Evolutionary conservation across 352 stramenopile species (phyloP), one percentile per base, ranked within the genome.

Genomic region (Phytopythium aichiense): DNA sequence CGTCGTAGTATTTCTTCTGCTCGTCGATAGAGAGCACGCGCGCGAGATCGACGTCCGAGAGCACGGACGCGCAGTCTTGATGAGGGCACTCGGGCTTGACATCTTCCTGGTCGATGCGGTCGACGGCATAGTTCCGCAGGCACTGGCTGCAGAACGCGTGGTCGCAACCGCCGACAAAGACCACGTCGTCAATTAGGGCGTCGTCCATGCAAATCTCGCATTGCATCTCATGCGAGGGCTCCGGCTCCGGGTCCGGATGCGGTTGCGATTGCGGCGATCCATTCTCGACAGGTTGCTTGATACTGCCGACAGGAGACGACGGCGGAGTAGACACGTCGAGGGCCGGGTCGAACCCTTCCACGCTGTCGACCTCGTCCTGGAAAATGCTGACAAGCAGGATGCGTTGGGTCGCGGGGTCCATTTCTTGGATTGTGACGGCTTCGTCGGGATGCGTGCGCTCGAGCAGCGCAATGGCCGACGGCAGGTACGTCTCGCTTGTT

Each of bases 1-100:
- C 15, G 22, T 52, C 46, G 23, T 33, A 52, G 46, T 52, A 52
- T 12, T 31, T 33, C 46, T 52, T 52, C 23, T 52, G 46, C 46
- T 52, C 23, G 3, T 52, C 46, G 12, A 52, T 33, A 33, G 22
- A 33, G 46, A 52, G 46, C 46, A 52, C 46, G 4, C 46, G 46
- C 46, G 46, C 46, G 0, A 52, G 46, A 22, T 52, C 23, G 22
- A 52, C 23, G 23, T 33, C 22, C 22, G 46, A 52, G 46, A 52
- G 46, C 9, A 33, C 23, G 12, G 23, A 31, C 22, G 9, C 46
- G 23, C 46, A 52, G 46, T 12, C 46, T 20, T 52, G n/a, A 12
- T 7, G 12, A 25, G 23, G 46, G 13, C 46, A 52, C 22, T n/a
- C n/a, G 8, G 46, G 46, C 8, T 33, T 52, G 46, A 52, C 46